A percentile compares a stretch with the other conserved stretches of the same genome.
Conservation (phyloP, 1,284 basidiomycete species). For the Malassezia globosa region DNA sequence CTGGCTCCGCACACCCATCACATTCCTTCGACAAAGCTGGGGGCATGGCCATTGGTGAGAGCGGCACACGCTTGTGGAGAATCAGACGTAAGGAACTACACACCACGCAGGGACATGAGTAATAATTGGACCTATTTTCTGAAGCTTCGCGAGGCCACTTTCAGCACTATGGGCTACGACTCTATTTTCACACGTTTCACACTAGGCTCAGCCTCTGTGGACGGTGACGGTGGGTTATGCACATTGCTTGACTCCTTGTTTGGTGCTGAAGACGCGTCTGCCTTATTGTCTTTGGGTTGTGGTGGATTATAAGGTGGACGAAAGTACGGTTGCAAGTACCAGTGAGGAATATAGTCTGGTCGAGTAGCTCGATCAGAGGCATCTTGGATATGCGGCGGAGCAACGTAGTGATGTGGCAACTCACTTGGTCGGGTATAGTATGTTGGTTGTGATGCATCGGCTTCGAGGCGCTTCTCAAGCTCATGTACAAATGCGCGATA, state of each 20-base stretch:
- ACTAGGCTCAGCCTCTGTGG: no score
- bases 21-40: no score
- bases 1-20: no score
- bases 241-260: no score
- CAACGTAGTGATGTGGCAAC: conserved; percentile 18
- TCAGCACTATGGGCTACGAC: neutral
- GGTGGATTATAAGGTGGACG: conserved; percentile 50
- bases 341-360: conserved; percentile 60
- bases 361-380: conserved; percentile 47
- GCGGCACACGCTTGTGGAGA: no score
- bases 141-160: no score
- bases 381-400: conserved; percentile 33
- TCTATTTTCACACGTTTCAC: conserved; percentile 3
- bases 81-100: no score
- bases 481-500: conserved; percentile 58
- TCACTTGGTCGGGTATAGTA: conserved; percentile 19
- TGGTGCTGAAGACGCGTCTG: neutral
- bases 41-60: neutral
- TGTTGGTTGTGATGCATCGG: conserved; percentile 9
- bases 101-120: no score
- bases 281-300: conserved; percentile 1
- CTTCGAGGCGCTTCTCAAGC: conserved; percentile 58
- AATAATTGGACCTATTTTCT: no score
- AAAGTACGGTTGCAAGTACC: conserved; percentile 76
- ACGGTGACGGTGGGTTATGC: no score